Evolutionary conservation across 2,329 filamentous ascomycete genomes (phyloP), one percentile per base, ranked within the genome.

Genomic region (Monosporascus sp.): DNA sequence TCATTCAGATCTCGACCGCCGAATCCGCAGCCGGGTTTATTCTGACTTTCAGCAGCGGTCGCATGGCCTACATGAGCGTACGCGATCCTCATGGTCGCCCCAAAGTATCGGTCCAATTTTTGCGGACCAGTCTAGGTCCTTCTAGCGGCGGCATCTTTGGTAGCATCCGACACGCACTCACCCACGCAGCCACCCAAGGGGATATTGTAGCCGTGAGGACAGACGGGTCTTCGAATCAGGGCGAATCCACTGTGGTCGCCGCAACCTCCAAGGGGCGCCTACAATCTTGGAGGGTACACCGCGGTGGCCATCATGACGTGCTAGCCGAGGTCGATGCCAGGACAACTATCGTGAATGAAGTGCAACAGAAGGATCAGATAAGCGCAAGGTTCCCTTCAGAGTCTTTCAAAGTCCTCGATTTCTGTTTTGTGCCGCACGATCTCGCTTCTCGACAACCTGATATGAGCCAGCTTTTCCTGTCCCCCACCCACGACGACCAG

Each of bases 61-160:
- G 94, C 55, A 77, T 96, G 41, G 90, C 89, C 6, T 94, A 97
- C 68, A 76, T 99, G 69, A 91, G 84, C 49, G 79, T 97, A 17
- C 83, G 91, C 62, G 93, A 99, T 69, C 76, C 85, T 44, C 90
- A 97, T 69, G 94, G 94, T 24, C 87, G 91, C 64, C 89, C 93
- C 3, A 81, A 83, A 42, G 86, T 99, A 49, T 83, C 83, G 14
- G 84, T 89, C 0, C 88, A 90, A 59, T 89, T 92, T 60, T 74
- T 99, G 50, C 85, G 83, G 53, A 84, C 78, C 48, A 80, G 76
- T 51, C 72, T 81, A 25, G 78, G 81, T 3, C 75, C 80, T 15
- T 72, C 75, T 17, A 74, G 75, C 5, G 77, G 82, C 50, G 87
- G 91, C 18, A 79, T 96, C 56, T 85, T 97, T 57, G 90, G 89